Evolutionary conservation across 1,284 basidiomycete genomes (phyloP).

Genomic region (Tilletiaria anomala): DNA sequence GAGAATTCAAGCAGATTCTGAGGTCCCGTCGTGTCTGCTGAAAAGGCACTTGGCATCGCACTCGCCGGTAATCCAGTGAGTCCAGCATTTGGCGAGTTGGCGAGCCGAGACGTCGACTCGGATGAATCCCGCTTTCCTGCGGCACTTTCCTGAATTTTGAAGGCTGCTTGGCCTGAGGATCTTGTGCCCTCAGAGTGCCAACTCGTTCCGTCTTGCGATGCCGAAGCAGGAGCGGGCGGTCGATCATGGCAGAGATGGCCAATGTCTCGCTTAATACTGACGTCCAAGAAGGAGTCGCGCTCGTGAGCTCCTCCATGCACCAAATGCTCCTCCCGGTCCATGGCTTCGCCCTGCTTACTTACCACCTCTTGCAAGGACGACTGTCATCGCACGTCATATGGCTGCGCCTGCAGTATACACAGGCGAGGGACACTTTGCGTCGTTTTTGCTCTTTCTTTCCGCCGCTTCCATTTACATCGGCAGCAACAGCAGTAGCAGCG

Average conservation of each 20-base stretch:
- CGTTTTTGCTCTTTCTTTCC: slow-evolving; percentile 17
- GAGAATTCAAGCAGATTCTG: no score
- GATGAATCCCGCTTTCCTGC: not conserved
- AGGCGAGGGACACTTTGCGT: slow-evolving; percentile 47
- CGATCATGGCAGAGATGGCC: slow-evolving; percentile 41
- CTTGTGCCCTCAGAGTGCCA: no score
- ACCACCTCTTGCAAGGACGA: slow-evolving; percentile 40
- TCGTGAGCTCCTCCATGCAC: no score
- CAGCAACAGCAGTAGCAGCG: no score
- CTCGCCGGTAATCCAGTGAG: not conserved
- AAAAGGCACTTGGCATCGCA: no score
- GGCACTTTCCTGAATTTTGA: not conserved
- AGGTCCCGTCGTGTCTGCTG: no score
- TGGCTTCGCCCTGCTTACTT: no score
- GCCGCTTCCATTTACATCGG: no score
- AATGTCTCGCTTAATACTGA: slow-evolving; percentile 43
- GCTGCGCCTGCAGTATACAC: slow-evolving; percentile 80
- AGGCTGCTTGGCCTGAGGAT: not conserved
- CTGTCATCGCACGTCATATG: slow-evolving; percentile 49
- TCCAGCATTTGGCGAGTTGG: not conserved
- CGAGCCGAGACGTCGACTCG: not conserved
- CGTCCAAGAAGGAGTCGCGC: no score
- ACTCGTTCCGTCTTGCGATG: no score
- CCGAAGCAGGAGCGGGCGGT: not conserved
- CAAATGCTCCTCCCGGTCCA: no score